Evolutionary conservation across 1,284 basidiomycete genomes (phyloP).

Genomic region (Sporisorium reilianum): DNA sequence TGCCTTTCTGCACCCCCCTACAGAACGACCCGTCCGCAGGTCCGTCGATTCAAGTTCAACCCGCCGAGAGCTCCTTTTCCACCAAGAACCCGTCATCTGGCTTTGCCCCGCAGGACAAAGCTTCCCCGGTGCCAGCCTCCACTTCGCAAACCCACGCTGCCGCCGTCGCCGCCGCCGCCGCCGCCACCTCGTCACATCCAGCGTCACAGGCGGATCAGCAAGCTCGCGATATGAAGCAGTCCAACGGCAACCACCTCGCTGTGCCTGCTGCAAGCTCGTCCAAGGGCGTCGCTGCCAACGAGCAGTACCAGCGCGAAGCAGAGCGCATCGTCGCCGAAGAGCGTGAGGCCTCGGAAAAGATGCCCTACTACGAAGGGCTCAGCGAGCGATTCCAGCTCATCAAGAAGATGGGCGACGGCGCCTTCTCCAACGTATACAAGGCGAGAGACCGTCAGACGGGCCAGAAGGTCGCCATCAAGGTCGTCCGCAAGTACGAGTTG

Average conservation of each 20-base stretch:
- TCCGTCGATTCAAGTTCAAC: conserved; percentile 38
- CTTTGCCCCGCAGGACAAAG: conserved; percentile 41
- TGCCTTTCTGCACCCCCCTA: neutral
- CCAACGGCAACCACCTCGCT: conserved; percentile 29
- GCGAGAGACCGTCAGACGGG: conserved; percentile 83
- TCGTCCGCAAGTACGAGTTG: conserved; percentile 95
- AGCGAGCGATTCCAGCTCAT: conserved; percentile 62
- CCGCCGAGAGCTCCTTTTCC: conserved; percentile 31
- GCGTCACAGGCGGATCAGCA: conserved; percentile 9
- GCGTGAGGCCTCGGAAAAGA: conserved; percentile 58
- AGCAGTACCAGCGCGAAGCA: conserved; percentile 55
- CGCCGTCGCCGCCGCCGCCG: conserved; percentile 11
- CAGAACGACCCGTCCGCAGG: conserved; percentile 36
- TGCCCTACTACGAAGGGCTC: conserved; percentile 63
- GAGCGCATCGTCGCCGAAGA: conserved; percentile 63
- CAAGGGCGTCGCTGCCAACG: conserved; percentile 36
- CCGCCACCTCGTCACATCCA: conserved; percentile 5
- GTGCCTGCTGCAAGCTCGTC: conserved; percentile 24
- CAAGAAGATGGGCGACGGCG: conserved; percentile 74
- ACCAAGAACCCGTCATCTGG: conserved; percentile 24
- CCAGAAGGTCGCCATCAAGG: conserved; percentile 92
- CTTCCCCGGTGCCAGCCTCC: conserved; percentile 30
- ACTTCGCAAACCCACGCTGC: conserved; percentile 45
- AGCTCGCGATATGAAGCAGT: conserved; percentile 36
- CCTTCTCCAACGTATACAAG: conserved; percentile 98